phyloP scores from a whole-genome alignment of 768 basidiomycete genomes.

The Amanita exitialis region DNA sequence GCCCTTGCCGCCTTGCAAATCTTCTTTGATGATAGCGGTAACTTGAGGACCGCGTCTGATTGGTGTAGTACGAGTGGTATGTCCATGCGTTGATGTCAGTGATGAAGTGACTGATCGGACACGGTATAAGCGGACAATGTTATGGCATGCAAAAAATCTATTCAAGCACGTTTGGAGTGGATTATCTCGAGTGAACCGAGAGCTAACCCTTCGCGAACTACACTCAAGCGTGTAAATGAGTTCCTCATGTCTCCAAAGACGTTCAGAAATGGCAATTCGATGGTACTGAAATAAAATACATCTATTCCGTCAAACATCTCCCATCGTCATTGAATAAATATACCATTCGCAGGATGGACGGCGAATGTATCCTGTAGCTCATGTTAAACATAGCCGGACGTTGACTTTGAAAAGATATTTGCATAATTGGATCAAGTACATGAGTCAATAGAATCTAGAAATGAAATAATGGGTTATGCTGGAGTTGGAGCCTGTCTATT shows the following conservation, averaged over 20 bases:
- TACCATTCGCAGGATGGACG: too few species aligned
- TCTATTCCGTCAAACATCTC: not conserved
- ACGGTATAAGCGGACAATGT: too few species aligned
- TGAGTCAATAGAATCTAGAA: too few species aligned
- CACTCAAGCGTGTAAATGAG: conserved; percentile 39
- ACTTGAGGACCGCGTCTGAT: conserved; percentile 9
- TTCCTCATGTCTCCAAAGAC: conserved; percentile 7
- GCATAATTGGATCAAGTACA: too few species aligned
- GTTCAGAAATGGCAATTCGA: not conserved
- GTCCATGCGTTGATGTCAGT: too few species aligned
- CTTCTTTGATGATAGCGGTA: conserved; percentile 50
- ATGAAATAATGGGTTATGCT: too few species aligned
- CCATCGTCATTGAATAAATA: too few species aligned
- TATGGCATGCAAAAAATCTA: conserved; percentile 45
- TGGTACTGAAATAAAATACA: not conserved
- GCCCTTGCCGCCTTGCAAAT: conserved; percentile 54
- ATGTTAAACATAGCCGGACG: too few species aligned
- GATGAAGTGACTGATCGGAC: too few species aligned
- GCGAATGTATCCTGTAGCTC: too few species aligned
- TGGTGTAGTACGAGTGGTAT: not conserved
- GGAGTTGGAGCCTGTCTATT: too few species aligned
- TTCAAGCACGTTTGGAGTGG: conserved; percentile 77
- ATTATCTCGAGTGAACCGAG: conserved; percentile 65
- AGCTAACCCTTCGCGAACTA: conserved; percentile 78
- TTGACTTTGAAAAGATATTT: too few species aligned